Percentiles rank a stretch among this genome's conserved stretches.
Conservation (phyloP, 2,329 filamentous ascomycete species). For the Penicillium sp. region DNA sequence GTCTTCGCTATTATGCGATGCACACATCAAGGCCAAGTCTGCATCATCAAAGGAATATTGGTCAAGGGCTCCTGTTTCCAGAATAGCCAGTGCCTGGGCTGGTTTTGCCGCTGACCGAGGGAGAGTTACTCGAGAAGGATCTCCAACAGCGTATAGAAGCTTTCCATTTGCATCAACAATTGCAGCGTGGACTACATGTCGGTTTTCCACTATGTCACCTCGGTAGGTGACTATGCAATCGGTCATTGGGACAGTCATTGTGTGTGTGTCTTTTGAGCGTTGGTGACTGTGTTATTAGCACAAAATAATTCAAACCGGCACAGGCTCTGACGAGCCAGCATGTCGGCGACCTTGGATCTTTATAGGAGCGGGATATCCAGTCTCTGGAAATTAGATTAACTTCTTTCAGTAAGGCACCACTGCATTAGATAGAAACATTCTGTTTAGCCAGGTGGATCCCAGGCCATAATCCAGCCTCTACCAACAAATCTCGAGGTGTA, state of each 20-base stretch:
- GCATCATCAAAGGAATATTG: constrained; percentile 34
- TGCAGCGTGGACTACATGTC: constrained; percentile 43
- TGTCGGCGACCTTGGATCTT: not conserved
- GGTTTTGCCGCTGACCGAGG: constrained; percentile 47
- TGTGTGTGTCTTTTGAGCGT: not conserved
- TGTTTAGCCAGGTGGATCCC: not conserved
- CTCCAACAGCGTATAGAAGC: constrained; percentile 39
- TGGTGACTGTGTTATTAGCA: not conserved
- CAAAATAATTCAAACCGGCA: not conserved
- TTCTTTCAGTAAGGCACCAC: not conserved
- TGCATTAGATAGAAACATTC: not conserved
- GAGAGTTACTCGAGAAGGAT: constrained; percentile 41
- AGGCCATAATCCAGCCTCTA: no score
- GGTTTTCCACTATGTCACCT: constrained; percentile 40
- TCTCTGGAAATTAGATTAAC: not conserved
- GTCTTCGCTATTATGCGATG: constrained; percentile 46
- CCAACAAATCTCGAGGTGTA: no score
- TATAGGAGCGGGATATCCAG: not conserved
- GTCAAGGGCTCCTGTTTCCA: constrained; percentile 41
- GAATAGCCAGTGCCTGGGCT: constrained; percentile 42
- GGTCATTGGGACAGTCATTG: constrained; percentile 4
- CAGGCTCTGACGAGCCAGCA: no score
- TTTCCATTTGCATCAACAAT: constrained; percentile 37
- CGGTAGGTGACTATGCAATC: constrained; percentile 37
- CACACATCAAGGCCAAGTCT: constrained; percentile 47